Evolutionary conservation across 2,329 filamentous ascomycete genomes (phyloP).

Genomic region (Sordariomycetes sp.): DNA sequence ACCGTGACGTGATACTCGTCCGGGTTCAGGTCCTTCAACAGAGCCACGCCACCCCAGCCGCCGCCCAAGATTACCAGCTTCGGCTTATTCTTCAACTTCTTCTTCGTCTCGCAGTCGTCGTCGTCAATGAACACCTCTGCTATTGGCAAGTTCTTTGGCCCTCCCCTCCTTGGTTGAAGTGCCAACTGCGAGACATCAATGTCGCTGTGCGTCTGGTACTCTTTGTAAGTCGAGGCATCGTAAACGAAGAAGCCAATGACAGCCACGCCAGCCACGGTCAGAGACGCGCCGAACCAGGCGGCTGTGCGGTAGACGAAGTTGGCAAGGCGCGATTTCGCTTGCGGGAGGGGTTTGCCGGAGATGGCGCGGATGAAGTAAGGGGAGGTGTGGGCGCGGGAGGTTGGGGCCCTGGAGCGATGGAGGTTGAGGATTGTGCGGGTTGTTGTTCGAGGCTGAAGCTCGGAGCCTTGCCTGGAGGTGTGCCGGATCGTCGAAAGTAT

Average conservation of each 20-base stretch:
- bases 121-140: conserved; percentile 83
- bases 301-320: conserved; percentile 62
- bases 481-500: too few species aligned
- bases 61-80: conserved; percentile 87
- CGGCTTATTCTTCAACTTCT: conserved; percentile 74
- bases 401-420: background rate
- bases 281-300: conserved; percentile 55
- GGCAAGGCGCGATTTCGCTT: conserved; percentile 34
- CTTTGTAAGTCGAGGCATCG: conserved; percentile 84
- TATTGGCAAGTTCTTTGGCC: conserved; percentile 92
- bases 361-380: conserved; percentile 26
- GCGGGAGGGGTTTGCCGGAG: conserved; percentile 43
- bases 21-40: conserved; percentile 82
- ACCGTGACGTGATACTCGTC: conserved; percentile 95
- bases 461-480: too few species aligned
- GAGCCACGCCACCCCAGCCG: conserved; percentile 88
- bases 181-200: conserved; percentile 79
- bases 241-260: conserved; percentile 86
- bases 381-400: conserved; percentile 6
- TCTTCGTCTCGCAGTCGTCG: conserved; percentile 65
- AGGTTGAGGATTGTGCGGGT: conserved; percentile 5
- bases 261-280: conserved; percentile 58
- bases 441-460: conserved; percentile 3
- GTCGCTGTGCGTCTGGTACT: conserved; percentile 56
- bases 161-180: conserved; percentile 70